Evolutionary conservation across 1,284 basidiomycete species (phyloP), one percentile per base, ranked within the genome.

Genomic region (Ganoderma lucidum): DNA sequence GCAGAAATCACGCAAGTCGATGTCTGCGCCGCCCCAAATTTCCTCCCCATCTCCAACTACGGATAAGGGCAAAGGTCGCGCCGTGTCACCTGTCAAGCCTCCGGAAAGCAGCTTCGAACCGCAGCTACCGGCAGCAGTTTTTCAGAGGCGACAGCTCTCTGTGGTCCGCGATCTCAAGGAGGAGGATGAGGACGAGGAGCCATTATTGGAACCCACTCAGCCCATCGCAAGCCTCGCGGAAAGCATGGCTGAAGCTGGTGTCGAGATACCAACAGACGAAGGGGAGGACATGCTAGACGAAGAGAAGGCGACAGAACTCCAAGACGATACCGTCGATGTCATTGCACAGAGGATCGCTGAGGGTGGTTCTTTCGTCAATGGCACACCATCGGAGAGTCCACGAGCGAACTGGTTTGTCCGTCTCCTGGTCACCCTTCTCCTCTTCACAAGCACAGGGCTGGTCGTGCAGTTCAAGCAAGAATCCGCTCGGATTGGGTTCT

Each of bases 401-500:
- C 64, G 68, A 6, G 19, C 53, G 1, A 66, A 75, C 51, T 69
- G 70, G 73, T 62, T 83, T 62, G 72, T 82, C 55, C 82, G 83
- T 63, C 42, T 87, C 67, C 17, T 87, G 77, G 56, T 86, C 69
- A 59, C 77, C 71, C 75, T 85, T 6, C 68, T 85, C 44, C 67
- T 84, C 19, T 66, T 86, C 17, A 76, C 82, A 63, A 73, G 81
- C 35, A 81, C 84, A 19, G 79, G 85, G 72, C 75, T 85, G 51
- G 78, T 85, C 51, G 78, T 84, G 72, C 82, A 85, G 37, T 91
- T 88, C 82, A 93, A 93, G 80, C 72, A 78, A 6, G 87, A 93
- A 70, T 95, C 93, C 5, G 81, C 90, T 0, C 79, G 85, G 1
- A 90, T 96, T 74, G 96, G 96, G 0, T 98, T 90, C 82, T 98